phyloP scores from a whole-genome alignment of 225 moss, liverwort and hornwort species.

The Bryoerythrophyllum caledonicum region DNA sequence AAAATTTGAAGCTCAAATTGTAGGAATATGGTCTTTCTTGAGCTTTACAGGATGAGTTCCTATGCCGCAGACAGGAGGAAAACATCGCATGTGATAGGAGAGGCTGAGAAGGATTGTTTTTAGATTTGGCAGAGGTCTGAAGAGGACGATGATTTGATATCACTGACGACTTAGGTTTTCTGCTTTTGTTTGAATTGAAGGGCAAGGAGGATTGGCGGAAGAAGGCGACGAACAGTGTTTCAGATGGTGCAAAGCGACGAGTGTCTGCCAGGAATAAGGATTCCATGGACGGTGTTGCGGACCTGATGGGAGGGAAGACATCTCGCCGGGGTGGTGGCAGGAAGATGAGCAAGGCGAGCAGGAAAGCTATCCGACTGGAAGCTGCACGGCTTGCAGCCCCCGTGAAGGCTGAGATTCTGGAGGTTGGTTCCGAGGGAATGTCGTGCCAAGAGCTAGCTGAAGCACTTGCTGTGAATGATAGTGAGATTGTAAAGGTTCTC shows the following conservation, averaged over 20 bases:
- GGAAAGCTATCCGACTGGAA: constrained; percentile 83
- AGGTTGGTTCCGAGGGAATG: constrained; percentile 85
- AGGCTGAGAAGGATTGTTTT: not conserved
- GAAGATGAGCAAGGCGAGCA: constrained; percentile 93
- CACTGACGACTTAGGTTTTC: not conserved
- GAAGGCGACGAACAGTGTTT: constrained; percentile 57
- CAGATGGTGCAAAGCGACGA: constrained; percentile 85
- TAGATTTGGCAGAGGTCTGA: not conserved
- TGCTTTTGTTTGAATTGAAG: constrained; percentile 30
- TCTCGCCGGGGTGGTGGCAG: constrained; percentile 69
- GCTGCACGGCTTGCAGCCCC: constrained; percentile 95
- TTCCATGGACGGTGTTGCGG: constrained; percentile 55
- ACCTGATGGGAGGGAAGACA: constrained; percentile 60
- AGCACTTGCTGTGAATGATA: constrained; percentile 89
- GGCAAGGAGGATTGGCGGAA: constrained; percentile 99
- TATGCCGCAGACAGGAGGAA: not conserved
- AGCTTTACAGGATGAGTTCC: not conserved
- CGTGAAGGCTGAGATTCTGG: constrained; percentile 86
- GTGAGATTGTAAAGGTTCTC: constrained; percentile 90
- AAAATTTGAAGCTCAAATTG: not conserved
- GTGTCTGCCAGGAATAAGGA: constrained; percentile 67
- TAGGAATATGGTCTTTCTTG: not conserved
- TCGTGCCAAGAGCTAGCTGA: constrained; percentile 90
- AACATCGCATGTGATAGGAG: not conserved
- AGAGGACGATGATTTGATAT: not conserved